Percentiles rank a stretch among this genome's conserved stretches.
These are phyloP conservation scores for Tritrichomonas musculus DNA, from an alignment of 208 protist genomes.

Conservation along the genomic window DNA sequence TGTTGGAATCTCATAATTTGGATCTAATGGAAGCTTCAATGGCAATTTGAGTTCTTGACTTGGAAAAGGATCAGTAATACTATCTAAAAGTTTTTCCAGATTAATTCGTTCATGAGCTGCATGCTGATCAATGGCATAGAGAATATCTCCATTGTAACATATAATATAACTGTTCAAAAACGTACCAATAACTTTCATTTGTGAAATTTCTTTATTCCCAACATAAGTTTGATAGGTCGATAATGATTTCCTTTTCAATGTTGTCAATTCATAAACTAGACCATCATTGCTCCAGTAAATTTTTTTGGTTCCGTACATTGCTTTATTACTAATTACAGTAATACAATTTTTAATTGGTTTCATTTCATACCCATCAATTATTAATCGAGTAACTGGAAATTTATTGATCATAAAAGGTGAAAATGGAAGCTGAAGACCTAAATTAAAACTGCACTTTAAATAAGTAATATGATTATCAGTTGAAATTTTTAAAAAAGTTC, in stretches of 20 bases:
- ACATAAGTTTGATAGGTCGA: neutral
- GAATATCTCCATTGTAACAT: no score
- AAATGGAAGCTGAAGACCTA: no score
- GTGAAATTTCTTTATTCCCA: neutral
- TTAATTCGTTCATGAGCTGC: conserved; percentile 8
- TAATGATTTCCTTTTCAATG: neutral
- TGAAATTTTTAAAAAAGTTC: neutral
- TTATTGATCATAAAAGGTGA: neutral
- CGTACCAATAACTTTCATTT: neutral
- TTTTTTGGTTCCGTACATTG: neutral
- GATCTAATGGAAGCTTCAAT: neutral
- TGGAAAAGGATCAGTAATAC: no score
- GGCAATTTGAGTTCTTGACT: neutral
- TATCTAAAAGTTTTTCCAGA: neutral
- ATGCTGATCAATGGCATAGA: conserved; percentile 30
- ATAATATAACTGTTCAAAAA: neutral
- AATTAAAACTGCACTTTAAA: neutral
- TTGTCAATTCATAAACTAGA: no score
- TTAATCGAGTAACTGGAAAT: neutral
- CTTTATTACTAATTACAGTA: neutral
- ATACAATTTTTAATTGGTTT: neutral
- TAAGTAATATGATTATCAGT: neutral
- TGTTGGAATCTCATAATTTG: neutral
- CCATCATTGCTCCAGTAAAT: neutral
- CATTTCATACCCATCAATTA: neutral